These are phyloP conservation scores for Aspergillus sp. DNA, from an alignment of 2,329 filamentous ascomycete genomes.

Conservation along the genomic window DNA sequence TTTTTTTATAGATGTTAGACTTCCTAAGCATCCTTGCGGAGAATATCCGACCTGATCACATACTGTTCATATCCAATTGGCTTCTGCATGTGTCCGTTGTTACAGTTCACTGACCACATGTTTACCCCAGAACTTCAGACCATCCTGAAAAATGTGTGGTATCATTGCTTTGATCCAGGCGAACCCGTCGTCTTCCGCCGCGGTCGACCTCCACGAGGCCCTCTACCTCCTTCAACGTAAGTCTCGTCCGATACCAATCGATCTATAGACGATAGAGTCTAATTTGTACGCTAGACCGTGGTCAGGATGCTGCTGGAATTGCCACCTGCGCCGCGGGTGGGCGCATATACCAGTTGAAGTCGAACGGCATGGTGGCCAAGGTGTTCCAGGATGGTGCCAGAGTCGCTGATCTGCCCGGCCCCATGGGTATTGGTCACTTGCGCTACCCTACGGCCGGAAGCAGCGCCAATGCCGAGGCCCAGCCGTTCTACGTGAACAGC, in stretches of 20 bases:
- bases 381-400: constrained; percentile 80
- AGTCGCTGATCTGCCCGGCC: constrained; percentile 72
- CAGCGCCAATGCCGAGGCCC: constrained; percentile 78
- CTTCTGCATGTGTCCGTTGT: constrained; percentile 6
- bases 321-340: constrained; percentile 72
- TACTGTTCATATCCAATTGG: constrained; percentile 8
- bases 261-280: neutral
- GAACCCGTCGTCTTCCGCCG: constrained; percentile 51
- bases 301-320: constrained; percentile 87
- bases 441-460: constrained; percentile 88
- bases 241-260: constrained; percentile 10
- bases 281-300: constrained; percentile 52
- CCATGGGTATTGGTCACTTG: constrained; percentile 82
- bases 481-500: constrained; percentile 89
- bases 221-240: constrained; percentile 66
- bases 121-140: constrained; percentile 20
- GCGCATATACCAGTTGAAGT: constrained; percentile 84
- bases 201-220: constrained; percentile 66
- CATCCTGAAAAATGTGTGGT: constrained; percentile 55
- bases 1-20: constrained; percentile 50
- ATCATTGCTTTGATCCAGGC: constrained; percentile 61
- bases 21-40: constrained; percentile 45
- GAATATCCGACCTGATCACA: constrained; percentile 33
- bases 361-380: constrained; percentile 80
- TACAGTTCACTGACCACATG: constrained; percentile 18